Conservation (phyloP, 1,284 basidiomycete species). For the Heliocybe sulcata region DNA sequence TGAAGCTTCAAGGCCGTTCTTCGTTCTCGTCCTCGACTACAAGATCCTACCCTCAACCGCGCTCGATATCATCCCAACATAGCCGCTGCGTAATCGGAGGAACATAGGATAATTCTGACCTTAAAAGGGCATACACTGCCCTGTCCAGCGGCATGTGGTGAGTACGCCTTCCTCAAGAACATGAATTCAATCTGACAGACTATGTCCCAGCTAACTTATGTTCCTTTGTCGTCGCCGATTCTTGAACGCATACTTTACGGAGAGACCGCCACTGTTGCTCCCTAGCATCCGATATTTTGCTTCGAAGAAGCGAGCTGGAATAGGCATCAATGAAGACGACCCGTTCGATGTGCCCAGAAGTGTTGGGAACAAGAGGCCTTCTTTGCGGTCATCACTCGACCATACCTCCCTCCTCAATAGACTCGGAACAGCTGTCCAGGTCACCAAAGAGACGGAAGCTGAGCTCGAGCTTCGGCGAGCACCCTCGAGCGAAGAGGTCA, state of each 20-base stretch:
- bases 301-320: neutral
- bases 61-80: neutral
- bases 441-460: too few relatives aligned
- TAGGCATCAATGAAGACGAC: neutral
- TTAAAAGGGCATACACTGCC: neutral
- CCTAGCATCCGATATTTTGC: conserved; percentile 3
- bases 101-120: neutral
- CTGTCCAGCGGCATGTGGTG: neutral
- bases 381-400: neutral
- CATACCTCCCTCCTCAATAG: neutral
- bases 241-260: conserved; percentile 26
- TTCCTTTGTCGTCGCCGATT: conserved; percentile 41
- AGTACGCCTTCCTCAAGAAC: neutral
- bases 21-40: too few relatives aligned
- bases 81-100: neutral
- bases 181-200: neutral
- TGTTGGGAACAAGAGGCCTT: neutral
- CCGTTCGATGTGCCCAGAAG: neutral
- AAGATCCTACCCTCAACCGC: too few relatives aligned
- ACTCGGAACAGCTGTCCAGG: neutral
- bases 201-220: conserved; percentile 44
- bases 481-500: too few relatives aligned
- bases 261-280: conserved; percentile 15
- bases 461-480: too few relatives aligned
- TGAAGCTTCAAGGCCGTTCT: too few relatives aligned